Conservation (phyloP, 257 asterid species). For the Solanum virginianum region DNA sequence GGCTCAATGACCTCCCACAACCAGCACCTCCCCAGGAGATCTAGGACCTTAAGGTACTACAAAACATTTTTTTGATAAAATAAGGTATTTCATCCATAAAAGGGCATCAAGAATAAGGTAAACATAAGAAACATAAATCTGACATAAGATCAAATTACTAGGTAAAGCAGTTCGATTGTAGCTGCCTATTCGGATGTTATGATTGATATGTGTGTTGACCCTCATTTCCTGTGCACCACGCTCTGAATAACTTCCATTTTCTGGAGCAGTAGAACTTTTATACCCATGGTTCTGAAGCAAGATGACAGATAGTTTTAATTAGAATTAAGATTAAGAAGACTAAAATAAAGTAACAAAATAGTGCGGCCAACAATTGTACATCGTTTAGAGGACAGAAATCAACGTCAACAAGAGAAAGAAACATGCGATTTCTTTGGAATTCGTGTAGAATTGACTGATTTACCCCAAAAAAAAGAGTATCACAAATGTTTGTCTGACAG, state of each 20-base stretch:
- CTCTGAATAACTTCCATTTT: constrained; percentile 15
- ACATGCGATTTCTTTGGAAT: neutral
- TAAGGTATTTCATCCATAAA: neutral
- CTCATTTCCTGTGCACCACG: constrained; percentile 14
- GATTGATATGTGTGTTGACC: constrained; percentile 32
- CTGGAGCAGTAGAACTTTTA: constrained; percentile 30
- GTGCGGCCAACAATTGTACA: neutral
- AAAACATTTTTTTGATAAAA: neutral
- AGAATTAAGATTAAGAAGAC: neutral
- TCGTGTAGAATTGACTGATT: neutral
- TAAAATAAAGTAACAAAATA: neutral
- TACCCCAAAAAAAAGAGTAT: neutral
- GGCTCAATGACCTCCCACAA: neutral
- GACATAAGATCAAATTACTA: constrained; percentile 31
- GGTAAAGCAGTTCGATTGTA: constrained; percentile 34
- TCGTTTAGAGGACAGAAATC: neutral
- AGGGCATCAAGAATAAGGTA: neutral
- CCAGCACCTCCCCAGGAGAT: neutral
- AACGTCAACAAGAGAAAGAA: neutral
- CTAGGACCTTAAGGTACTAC: neutral
- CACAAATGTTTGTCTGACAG: neutral
- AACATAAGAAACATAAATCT: neutral
- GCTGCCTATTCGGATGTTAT: constrained; percentile 44
- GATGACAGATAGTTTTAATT: neutral
- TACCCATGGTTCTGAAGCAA: constrained; percentile 42